Evolutionary conservation across 768 basidiomycete species (phyloP).

Genomic region (Leccinum broughii): DNA sequence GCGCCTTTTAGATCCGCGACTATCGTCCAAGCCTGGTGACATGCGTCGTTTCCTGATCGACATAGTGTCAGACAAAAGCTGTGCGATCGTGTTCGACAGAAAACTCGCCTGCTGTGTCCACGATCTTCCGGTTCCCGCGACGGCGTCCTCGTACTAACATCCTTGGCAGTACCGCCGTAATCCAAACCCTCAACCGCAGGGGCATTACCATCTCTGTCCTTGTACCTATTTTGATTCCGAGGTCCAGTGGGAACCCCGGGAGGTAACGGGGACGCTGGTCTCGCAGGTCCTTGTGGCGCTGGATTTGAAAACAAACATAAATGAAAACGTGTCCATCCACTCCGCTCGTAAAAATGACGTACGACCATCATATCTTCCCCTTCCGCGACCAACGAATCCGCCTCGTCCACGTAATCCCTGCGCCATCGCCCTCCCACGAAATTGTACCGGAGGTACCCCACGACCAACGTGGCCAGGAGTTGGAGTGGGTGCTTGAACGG

Average conservation of each 20-base stretch:
- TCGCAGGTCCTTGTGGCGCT: slow-evolving; percentile 56
- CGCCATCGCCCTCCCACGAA: slow-evolving; percentile 45
- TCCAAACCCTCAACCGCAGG: slow-evolving; percentile 88
- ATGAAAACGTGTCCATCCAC: neutral
- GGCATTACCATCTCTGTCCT: slow-evolving; percentile 83
- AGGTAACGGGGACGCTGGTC: slow-evolving; percentile 82
- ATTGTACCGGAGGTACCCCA: slow-evolving; percentile 40
- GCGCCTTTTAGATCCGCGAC: slow-evolving; percentile 69
- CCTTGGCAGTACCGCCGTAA: slow-evolving; percentile 65
- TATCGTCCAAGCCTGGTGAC: slow-evolving; percentile 70
- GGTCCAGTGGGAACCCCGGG: slow-evolving; percentile 88
- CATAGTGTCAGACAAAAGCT: slow-evolving; percentile 2
- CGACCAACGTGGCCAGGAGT: slow-evolving; percentile 32
- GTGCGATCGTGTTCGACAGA: neutral
- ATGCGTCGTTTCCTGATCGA: slow-evolving; percentile 64
- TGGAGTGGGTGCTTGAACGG: slow-evolving; percentile 32
- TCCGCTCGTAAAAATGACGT: slow-evolving; percentile 22
- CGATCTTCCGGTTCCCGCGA: slow-evolving; percentile 71
- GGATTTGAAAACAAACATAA: neutral
- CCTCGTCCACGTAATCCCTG: slow-evolving; percentile 47
- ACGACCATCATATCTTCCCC: slow-evolving; percentile 42
- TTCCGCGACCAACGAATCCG: slow-evolving; percentile 40
- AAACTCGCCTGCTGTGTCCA: slow-evolving; percentile 53
- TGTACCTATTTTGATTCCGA: slow-evolving; percentile 86
- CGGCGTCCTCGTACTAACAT: slow-evolving; percentile 49